Evolutionary conservation across 2,329 filamentous ascomycete genomes (phyloP).

Genomic region (Botrytis sinoallii): DNA sequence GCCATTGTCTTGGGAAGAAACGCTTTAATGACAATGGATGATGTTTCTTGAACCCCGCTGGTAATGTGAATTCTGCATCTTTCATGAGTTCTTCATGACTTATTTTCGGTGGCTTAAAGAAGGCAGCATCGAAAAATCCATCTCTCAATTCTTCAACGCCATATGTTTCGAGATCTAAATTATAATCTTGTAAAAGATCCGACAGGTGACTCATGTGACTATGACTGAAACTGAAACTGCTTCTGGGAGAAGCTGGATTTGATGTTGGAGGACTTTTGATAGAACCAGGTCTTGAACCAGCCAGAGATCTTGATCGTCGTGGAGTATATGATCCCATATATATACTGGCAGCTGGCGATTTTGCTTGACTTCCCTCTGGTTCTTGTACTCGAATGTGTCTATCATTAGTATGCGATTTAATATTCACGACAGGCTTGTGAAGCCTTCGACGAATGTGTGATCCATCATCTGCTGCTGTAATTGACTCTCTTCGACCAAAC

Average conservation of each 20-base stretch:
- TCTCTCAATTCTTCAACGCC: slow-evolving; percentile 44
- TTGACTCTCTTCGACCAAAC: slow-evolving; percentile 3
- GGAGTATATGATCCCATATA: slow-evolving; percentile 38
- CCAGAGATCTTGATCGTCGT: slow-evolving; percentile 30
- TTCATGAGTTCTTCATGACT: slow-evolving; percentile 42
- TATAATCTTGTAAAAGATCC: slow-evolving; percentile 36
- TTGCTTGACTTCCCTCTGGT: slow-evolving; percentile 23
- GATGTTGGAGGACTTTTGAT: slow-evolving; percentile 28
- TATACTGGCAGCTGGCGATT: slow-evolving; percentile 32
- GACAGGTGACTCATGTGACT: slow-evolving; percentile 30
- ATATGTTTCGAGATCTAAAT: slow-evolving; percentile 43
- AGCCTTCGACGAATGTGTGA: slow-evolving; percentile 26
- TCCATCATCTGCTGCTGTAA: slow-evolving; percentile 17
- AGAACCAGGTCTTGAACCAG: slow-evolving; percentile 16
- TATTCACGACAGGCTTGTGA: slow-evolving; percentile 6
- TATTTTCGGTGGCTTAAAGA: slow-evolving; percentile 42
- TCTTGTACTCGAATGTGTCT: slow-evolving; percentile 34
- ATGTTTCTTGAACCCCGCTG: slow-evolving; percentile 45
- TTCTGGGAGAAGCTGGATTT: slow-evolving; percentile 30
- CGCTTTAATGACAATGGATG: slow-evolving; percentile 47
- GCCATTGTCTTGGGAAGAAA: slow-evolving; percentile 49
- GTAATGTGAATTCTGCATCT: slow-evolving; percentile 46
- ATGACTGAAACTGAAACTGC: slow-evolving; percentile 34
- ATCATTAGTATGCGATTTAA: slow-evolving; percentile 18
- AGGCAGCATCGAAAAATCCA: slow-evolving; percentile 45